Evolutionary conservation across 345 rosid genomes (phyloP).

Genomic region (Eucalyptus curtisii): DNA sequence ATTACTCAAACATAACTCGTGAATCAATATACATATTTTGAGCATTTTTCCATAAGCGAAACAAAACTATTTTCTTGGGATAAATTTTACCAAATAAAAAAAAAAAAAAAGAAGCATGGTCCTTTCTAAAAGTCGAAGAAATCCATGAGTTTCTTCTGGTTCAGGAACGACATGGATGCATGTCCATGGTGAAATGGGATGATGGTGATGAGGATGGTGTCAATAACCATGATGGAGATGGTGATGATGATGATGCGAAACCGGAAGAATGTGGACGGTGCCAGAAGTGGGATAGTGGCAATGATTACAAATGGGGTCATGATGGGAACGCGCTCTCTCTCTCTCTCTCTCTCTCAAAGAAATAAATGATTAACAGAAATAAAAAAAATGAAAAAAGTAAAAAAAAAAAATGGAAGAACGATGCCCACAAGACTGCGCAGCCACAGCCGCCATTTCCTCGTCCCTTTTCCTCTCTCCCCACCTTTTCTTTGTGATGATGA

Average conservation of each 20-base stretch:
- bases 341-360: neutral
- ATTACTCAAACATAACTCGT: neutral
- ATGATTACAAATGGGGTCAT: conserved; percentile 38
- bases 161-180: neutral
- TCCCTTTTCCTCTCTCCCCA: neutral
- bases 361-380: neutral
- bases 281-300: neutral
- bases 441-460: conserved; percentile 63
- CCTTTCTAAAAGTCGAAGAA: neutral
- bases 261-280: neutral
- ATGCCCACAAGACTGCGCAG: conserved; percentile 34
- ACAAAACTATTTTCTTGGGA: neutral
- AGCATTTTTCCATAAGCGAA: neutral
- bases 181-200: neutral
- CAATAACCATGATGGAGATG: neutral
- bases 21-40: neutral
- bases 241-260: neutral
- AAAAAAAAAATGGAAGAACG: neutral
- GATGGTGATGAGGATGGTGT: neutral
- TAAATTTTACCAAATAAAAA: neutral
- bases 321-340: conserved; percentile 4
- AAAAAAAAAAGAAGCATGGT: neutral
- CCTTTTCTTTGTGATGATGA: neutral
- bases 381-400: neutral
- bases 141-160: neutral